phyloP scores from a whole-genome alignment of 306 rosid species.

The Gleditsia sinensis region DNA sequence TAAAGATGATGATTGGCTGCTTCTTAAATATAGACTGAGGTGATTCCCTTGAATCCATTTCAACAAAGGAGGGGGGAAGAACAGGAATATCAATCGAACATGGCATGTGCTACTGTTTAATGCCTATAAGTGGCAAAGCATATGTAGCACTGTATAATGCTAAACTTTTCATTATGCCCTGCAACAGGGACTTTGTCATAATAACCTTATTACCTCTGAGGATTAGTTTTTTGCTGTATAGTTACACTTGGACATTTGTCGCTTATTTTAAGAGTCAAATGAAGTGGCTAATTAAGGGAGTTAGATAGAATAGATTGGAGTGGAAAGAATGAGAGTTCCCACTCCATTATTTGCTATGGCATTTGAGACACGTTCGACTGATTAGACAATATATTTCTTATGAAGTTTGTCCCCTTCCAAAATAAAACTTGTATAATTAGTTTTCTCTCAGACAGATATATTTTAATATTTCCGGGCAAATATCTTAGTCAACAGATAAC shows the following conservation, averaged over 20 bases:
- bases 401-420: not conserved
- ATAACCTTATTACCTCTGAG: not conserved
- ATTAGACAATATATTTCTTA: not conserved
- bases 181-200: not conserved
- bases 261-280: not conserved
- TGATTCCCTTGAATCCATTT: slow-evolving; percentile 29
- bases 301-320: too few relatives aligned
- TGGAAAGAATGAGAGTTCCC: too few relatives aligned
- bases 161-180: not conserved
- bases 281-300: too few relatives aligned
- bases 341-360: too few relatives aligned
- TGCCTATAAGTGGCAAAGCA: slow-evolving; percentile 13
- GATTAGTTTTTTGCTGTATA: not conserved
- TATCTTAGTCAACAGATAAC: slow-evolving; percentile 20
- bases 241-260: not conserved
- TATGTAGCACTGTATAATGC: not conserved
- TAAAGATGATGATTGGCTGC: slow-evolving; percentile 32
- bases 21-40: not conserved
- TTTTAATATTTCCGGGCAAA: not conserved
- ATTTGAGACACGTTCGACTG: too few relatives aligned
- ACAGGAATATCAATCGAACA: slow-evolving; percentile 35
- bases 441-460: not conserved
- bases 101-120: slow-evolving; percentile 46
- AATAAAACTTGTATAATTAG: not conserved
- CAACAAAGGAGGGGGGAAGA: slow-evolving; percentile 14